A percentile compares a stretch with the other conserved stretches of the same genome.
Evolutionary conservation across 345 rosid genomes (phyloP).

Genomic region (Eucalyptus decipiens): DNA sequence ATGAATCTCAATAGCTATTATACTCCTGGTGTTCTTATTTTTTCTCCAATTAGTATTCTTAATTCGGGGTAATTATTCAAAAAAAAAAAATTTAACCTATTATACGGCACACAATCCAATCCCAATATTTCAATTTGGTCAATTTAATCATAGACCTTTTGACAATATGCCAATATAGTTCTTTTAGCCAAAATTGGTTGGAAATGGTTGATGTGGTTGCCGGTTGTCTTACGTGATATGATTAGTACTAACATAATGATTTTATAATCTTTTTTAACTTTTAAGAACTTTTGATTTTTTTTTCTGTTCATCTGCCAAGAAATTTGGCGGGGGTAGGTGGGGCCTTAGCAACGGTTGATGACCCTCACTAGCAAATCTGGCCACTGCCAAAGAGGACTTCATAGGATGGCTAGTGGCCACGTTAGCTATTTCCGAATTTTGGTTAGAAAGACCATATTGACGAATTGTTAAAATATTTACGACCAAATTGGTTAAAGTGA

Average conservation of each 20-base stretch:
- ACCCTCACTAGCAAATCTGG: background rate
- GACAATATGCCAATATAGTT: background rate
- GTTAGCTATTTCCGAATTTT: too few relatives aligned
- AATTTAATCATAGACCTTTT: too few relatives aligned
- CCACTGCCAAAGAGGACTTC: background rate
- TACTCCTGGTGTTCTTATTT: background rate
- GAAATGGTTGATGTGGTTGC: background rate
- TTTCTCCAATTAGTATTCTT: background rate
- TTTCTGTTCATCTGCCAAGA: too few relatives aligned
- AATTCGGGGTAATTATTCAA: too few relatives aligned
- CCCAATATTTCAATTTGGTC: background rate
- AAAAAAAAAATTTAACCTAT: too few relatives aligned
- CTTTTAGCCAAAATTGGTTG: background rate
- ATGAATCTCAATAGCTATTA: background rate
- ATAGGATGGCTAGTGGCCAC: background rate
- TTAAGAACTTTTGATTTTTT: too few relatives aligned
- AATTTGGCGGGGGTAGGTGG: background rate
- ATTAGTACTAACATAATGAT: too few relatives aligned
- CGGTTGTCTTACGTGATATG: rapidly evolving
- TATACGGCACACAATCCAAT: background rate
- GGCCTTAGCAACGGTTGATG: background rate
- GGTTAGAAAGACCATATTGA: background rate
- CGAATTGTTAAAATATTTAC: too few relatives aligned
- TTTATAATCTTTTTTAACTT: too few relatives aligned
- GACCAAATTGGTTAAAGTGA: too few relatives aligned